Base-by-base conservation (phyloP, 2,329 filamentous ascomycete genomes). In the Paradendryphiella salina region DNA sequence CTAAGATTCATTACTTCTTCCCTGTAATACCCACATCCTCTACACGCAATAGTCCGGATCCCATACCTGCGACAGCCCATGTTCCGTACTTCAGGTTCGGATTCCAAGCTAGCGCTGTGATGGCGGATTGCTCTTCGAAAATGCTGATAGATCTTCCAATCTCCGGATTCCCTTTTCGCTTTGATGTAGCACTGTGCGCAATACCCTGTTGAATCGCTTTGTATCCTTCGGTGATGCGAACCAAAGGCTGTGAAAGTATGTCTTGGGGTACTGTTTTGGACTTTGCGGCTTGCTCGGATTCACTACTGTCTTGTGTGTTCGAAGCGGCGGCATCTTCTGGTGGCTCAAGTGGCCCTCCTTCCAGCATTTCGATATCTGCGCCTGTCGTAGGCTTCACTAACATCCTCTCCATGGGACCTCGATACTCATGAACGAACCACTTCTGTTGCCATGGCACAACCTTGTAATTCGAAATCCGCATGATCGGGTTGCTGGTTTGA, bases 401-500 rank as follows among this genome's bases (percentile, higher is more conserved):
- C 40, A 63, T 31, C 2, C 60, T 28, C 0, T 58, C 51, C n/a
- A 67, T 48, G 1, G 61, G 52, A 3, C 53, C 52, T 15, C 76
- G 63, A 81, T 82, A 86, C 47, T 84, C 81, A 58, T 85, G 82
- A 18, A 73, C 66, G 57, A 85, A 85, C 79, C 82, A 83, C 5
- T 72, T 77, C 55, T 83, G 80, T 50, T 82, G 76, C 73, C 76
- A 82, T 9, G 79, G 76, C 7, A 74, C 71, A 8, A 76, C 75
- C 55, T 82, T 83, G 11, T 73, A 67, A 47, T 80, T 78, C 14
- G 81, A 56, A 2, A 83, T 65, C 35, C 79, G 76, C 8, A 75
- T 73, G 29, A 84, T 64, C 0, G 81, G 79, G 58, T 84, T 85
- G 2, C 75, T 77, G 1, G 74, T 75, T 6, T 77, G 64, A 0